Base-by-base conservation (phyloP, 1,284 basidiomycete species). In the Sanghuangporus baumii region DNA sequence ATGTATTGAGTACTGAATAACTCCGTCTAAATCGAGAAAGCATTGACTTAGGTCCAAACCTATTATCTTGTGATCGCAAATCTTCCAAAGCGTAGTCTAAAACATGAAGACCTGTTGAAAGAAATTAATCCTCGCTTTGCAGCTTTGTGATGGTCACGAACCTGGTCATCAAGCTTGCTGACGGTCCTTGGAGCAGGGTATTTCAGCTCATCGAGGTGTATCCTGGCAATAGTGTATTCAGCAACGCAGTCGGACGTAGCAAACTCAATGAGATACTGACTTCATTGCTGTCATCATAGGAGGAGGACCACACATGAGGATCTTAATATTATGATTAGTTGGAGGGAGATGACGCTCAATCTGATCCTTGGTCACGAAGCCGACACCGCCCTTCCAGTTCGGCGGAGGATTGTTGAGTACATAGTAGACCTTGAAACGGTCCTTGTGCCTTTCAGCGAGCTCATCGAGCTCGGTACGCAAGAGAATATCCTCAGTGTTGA, bases 211-310 rank as follows among this genome's bases (percentile, higher is more conserved):
- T 85, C 88, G 31, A 99, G 84, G 74, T 96, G 88, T 81, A 91
- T 94, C 81, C 91, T 94, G 66, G 11, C 8, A 62, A 56, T 41
- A 18, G 43, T 12, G 34, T 67, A 55, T 65, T 59, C 16, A 56
- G 51, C 47, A 56, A 57, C 18, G 12, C 40, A 31, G 40, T 5
- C n/a, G n/a, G 2, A 46, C 9, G 55, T 55, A 14, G 46, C n/a
- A 16, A 34, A 14, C 26, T 16, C 8, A 18, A 11, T 16, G 20
- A 31, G 18, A 41, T 26, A 79, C 88, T 75, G 71, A 93, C 92
- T 98, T 98, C 94, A 98, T 98, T 54, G 95, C 96, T 59, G 80
- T 82, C 74, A 97, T 88, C 96, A 98, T 98, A 7, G 96, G 71
- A 23, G 96, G 95, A 63, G 96, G 96, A 57, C 89, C 94, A 75